Evolutionary conservation across 2,329 filamentous ascomycete genomes (phyloP).

Genomic region (Diplodia sapinea): DNA sequence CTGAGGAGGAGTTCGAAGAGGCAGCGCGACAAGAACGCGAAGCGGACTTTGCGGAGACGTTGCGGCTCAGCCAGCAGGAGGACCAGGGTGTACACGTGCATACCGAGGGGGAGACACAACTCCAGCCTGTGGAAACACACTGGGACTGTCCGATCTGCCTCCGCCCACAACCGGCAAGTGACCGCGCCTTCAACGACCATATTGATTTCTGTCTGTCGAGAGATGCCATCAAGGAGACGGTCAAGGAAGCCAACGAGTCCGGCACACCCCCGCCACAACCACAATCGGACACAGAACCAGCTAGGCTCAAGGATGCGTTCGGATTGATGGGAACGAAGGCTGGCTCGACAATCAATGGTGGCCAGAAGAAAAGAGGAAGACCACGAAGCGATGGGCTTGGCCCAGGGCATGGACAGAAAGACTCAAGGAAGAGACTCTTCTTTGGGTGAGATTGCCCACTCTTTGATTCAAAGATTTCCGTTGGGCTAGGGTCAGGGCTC

Average conservation of each 20-base stretch:
- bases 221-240: constrained; percentile 82
- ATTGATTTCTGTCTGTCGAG: constrained; percentile 90
- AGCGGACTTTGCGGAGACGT: constrained; percentile 66
- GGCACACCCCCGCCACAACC: constrained; percentile 7
- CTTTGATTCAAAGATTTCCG: not conserved
- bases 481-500: not conserved
- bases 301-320: constrained; percentile 9
- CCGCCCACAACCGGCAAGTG: constrained; percentile 75
- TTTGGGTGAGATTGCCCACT: constrained; percentile 1
- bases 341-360: not conserved
- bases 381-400: constrained; percentile 24
- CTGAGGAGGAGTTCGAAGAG: constrained; percentile 69
- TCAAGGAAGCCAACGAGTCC: constrained; percentile 56
- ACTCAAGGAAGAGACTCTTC: constrained; percentile 16
- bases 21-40: constrained; percentile 65
- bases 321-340: constrained; percentile 17
- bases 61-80: constrained; percentile 66
- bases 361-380: constrained; percentile 30
- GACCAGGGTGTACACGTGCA: constrained; percentile 38
- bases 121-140: constrained; percentile 39
- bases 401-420: constrained; percentile 1
- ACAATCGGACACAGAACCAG: constrained; percentile 1
- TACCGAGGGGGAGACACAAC: not conserved
- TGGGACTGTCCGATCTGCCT: constrained; percentile 91
- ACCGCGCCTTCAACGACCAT: constrained; percentile 83